Conservation (phyloP, 139 green algal species). For the Nannochloris sp. region DNA sequence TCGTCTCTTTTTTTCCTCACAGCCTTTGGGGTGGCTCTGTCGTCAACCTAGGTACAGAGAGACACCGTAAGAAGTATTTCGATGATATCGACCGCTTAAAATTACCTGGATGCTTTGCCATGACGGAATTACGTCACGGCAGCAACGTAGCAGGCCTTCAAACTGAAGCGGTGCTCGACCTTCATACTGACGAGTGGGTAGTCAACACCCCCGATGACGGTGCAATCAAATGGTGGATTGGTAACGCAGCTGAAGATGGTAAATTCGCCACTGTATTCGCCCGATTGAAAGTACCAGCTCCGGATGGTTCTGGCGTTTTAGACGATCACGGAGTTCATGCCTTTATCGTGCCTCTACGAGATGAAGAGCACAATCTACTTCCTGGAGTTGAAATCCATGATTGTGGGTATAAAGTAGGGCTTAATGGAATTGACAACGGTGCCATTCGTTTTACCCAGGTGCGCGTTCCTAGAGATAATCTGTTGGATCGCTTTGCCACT, state of each 20-base stretch:
- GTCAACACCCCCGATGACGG: slow-evolving; percentile 62
- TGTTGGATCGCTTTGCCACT: slow-evolving; percentile 71
- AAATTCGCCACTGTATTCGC: slow-evolving; percentile 71
- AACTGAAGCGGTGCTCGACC: slow-evolving; percentile 72
- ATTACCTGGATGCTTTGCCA: slow-evolving; percentile 73
- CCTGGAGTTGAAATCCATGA: slow-evolving; percentile 85
- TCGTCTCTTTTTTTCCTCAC: no score
- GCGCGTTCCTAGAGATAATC: slow-evolving; percentile 60
- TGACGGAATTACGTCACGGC: slow-evolving; percentile 85
- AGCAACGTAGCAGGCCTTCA: slow-evolving; percentile 68
- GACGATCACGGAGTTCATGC: slow-evolving; percentile 81
- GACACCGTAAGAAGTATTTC: slow-evolving; percentile 61
- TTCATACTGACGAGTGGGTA: slow-evolving; percentile 73
- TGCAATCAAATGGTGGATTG: slow-evolving; percentile 81
- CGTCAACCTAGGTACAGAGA: slow-evolving; percentile 66
- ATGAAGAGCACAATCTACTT: slow-evolving; percentile 30
- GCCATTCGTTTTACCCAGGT: slow-evolving; percentile 74
- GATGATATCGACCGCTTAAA: slow-evolving; percentile 72
- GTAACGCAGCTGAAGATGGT: slow-evolving; percentile 79
- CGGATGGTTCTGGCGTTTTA: slow-evolving; percentile 42
- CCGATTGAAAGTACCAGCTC: slow-evolving; percentile 53
- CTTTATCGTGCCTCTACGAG: slow-evolving; percentile 65
- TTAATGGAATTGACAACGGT: slow-evolving; percentile 65
- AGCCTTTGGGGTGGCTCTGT: slow-evolving; percentile 59
- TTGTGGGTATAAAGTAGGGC: slow-evolving; percentile 82